Base-by-base conservation (phyloP, 1,284 basidiomycete species). In the Pholiota adiposa region DNA sequence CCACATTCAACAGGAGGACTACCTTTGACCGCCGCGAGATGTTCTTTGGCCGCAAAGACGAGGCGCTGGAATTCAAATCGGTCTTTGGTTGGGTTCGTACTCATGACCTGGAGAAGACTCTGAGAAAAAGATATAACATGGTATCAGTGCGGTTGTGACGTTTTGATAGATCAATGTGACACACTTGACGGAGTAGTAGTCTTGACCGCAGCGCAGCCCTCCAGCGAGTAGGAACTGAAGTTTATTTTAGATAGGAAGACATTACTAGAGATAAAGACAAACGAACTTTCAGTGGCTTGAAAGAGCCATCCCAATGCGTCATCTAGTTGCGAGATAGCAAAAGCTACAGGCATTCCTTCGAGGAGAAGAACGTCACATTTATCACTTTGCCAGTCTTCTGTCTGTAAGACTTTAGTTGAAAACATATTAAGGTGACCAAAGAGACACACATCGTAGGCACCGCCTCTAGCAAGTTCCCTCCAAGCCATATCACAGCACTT, bases 361-460 rank as follows among this genome's bases (percentile, higher is more conserved):
- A 88, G 77, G n/a, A 96, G 76, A 0, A 87, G 87, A 0, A 94
- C 79, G 18, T 94, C 93, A 66, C 88, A 90, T 75, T 95, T 94
- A 65, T 96, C 94, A 58, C 88, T 83, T 71, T 92, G 89, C 84
- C 89, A 93, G 69, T 96, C 95, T 79, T 97, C 95, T 56, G 86
- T 81, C 90, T 93, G 70, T 54, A 51, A 65, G 51, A 44, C 27
- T 58, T 60, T 58, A 58, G 50, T 33, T 51, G 23, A 51, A 48
- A 46, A 27, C 34, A 44, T 46, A 19, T 12, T 19, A 43, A 46
- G 31, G 11, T 27, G 27, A 53, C 18, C 27, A 34, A 54, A 41
- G 60, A 29, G 62, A 83, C 89, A 68, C 65, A 93, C 93, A 76
- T 97, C 94, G 58, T 87, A 78, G 16, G 95, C 80, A 56, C 85